Evolutionary conservation across 2,329 filamentous ascomycete species (phyloP).

Genomic region (Pseudogymnoascus sp.): DNA sequence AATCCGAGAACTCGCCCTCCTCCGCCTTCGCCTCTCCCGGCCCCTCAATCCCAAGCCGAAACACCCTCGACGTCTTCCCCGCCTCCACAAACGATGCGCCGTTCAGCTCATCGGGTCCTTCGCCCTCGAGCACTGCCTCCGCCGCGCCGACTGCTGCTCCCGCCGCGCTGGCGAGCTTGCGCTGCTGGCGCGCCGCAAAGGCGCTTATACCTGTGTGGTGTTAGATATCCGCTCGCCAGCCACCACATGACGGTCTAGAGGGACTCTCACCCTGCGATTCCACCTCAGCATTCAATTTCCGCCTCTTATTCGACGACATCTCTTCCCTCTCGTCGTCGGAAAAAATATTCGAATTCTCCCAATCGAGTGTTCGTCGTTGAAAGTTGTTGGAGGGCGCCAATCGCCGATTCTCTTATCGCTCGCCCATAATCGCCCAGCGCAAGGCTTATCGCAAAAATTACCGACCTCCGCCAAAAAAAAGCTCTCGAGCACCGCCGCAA

Average conservation of each 20-base stretch:
- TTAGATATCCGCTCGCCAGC: constrained; percentile 12
- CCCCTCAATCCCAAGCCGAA: neutral
- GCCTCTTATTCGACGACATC: constrained; percentile 31
- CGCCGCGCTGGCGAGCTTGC: neutral
- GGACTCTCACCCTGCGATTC: constrained; percentile 30
- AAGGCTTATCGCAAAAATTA: constrained; percentile 7
- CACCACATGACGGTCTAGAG: neutral
- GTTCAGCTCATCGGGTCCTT: constrained; percentile 12
- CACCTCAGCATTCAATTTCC: constrained; percentile 34
- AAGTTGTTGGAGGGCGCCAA: neutral
- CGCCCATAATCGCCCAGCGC: neutral
- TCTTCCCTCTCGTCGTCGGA: neutral
- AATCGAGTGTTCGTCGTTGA: neutral
- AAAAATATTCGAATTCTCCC: neutral
- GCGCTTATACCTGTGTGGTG: constrained; percentile 23
- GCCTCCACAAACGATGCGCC: constrained; percentile 2
- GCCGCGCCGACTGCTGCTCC: neutral
- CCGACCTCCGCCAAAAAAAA: constrained; percentile 5
- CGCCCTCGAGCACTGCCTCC: constrained; percentile 34
- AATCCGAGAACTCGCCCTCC: neutral
- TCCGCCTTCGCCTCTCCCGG: neutral
- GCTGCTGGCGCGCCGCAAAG: constrained; percentile 20
- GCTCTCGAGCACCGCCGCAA: neutral
- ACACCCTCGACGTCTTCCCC: neutral
- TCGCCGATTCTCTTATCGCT: neutral